Evolutionary conservation across 331 rosid genomes (phyloP), one percentile per base, ranked within the genome.

Genomic region (Quercus phellos): DNA sequence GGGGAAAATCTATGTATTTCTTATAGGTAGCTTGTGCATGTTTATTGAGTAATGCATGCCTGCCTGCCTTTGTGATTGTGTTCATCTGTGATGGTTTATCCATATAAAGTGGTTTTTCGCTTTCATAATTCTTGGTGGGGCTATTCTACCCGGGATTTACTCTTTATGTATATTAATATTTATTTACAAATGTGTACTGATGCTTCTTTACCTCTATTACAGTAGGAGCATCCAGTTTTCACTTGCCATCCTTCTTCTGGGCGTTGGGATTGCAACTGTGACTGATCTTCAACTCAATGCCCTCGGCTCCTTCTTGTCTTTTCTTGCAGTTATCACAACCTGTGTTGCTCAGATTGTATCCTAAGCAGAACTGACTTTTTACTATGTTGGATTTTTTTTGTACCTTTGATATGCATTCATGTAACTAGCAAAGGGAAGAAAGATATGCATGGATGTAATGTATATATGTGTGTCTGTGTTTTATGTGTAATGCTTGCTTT

Each of bases 341-440:
- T 92, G 97, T 4, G 88, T 92, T 82, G 96, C 96, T 78, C 97
- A 92, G 84, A 92, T 90, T 82, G 96, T 92, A 92, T 92, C 97
- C 97, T 87, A 9, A 43, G 21, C 53, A 51, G 29, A 55, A 78
- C 22, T 56, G 75, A n/a, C 79, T 69, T 17, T 8, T 83, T 30
- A 18, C 50, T 59, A 38, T 76, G 70, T 68, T 46, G 8, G 66
- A 21, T 46, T 68, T 34, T 34, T 8, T 54, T 32, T 16, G 24
- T 9, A 3, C 8, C 50, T 38, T 16, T 19, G 74, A 19, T 63
- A 7, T 27, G 32, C 43, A 6, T 22, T 18, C 26, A 6, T 34
- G 14, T 27, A 72, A 2, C 42, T 72, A 27, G 13, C 8, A 34
- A 35, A 68, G 35, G 35, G 29, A 54, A 77, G 75, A 29, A 35